Evolutionary conservation across 331 rosid species (phyloP), one percentile per base, ranked within the genome.

Genomic region (Acacia pycnantha): DNA sequence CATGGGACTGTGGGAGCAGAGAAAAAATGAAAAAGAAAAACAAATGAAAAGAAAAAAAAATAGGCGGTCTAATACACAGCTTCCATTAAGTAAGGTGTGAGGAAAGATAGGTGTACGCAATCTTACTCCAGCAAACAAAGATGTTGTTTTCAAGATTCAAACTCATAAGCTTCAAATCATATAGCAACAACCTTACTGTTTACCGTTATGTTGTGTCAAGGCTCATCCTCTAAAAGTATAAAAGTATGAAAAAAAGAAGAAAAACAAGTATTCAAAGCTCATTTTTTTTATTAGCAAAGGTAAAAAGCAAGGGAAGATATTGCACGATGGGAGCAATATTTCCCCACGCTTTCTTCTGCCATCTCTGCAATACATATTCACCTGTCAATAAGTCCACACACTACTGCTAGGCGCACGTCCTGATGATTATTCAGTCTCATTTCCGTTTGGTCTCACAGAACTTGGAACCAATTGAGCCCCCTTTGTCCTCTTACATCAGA

Each of bases 321-420:
- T 86, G 83, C 79, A 87, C 81, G 85, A 79, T 74, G 87, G 84
- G 79, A 73, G 83, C 76, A 77, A 67, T 86, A 87, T 86, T 86
- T 78, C 84, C 81, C 73, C 56, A 81, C 78, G 37, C 81, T 14
- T 75, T 33, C 80, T 24, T 46, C 80, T 82, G 82, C 71, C 12
- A 64, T 43, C 54, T 70, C 74, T 70, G 53, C 59, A 9, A 64
- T 70, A 58, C 16, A 73, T 73, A 40, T 86, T 77, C 46, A 82
- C 84, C 90, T 47, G 85, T 82, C 89, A 78, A 79, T 70, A n/a
- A 70, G 75, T 82, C 71, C 56, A 81, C 73, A 74, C 54, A 59
- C 80, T 46, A 24, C 75, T 70, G 24, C 56, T 81, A 69, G 50
- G 74, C 82, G 79, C 89, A 78, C 85, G 85, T 50, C 74, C 53